phyloP scores from a whole-genome alignment of 2,329 filamentous ascomycete species.

The Fusarium gaditjirri region DNA sequence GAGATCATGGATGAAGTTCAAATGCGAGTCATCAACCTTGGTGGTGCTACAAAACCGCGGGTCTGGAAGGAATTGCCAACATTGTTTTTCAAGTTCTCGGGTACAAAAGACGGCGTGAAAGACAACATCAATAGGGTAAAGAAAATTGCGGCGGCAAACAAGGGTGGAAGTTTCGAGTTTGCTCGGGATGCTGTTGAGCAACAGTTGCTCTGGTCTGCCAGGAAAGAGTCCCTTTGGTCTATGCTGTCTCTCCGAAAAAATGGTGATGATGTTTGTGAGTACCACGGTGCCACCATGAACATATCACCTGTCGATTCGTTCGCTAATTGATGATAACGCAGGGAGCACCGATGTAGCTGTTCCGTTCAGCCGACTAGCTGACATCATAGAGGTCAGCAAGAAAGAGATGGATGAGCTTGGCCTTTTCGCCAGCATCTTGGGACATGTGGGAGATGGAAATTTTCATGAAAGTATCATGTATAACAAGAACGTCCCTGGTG shows the following conservation, averaged over 20 bases:
- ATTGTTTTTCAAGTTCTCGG: conserved; percentile 87
- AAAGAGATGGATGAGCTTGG: conserved; percentile 88
- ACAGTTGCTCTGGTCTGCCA: conserved; percentile 80
- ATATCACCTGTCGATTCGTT: background rate
- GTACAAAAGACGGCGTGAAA: conserved; percentile 79
- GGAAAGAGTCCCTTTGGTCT: conserved; percentile 87
- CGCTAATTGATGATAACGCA: conserved; percentile 36
- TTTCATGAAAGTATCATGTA: conserved; percentile 96
- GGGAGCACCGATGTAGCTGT: conserved; percentile 88
- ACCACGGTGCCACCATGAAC: background rate
- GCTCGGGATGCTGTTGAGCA: conserved; percentile 77
- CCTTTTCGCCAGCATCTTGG: conserved; percentile 86
- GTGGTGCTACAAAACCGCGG: conserved; percentile 73
- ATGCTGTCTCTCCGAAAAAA: conserved; percentile 76
- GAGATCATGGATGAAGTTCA: conserved; percentile 91
- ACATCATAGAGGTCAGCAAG: conserved; percentile 85
- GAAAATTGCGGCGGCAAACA: conserved; percentile 71
- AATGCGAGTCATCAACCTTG: conserved; percentile 83
- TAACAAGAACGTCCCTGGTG: conserved; percentile 73
- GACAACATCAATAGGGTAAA: conserved; percentile 80
- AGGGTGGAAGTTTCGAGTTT: conserved; percentile 78
- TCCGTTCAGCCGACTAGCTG: conserved; percentile 77
- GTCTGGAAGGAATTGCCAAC: conserved; percentile 82
- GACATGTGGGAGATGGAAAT: conserved; percentile 93
- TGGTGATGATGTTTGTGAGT: conserved; percentile 74